phyloP scores from a whole-genome alignment of 108 stramenopile genomes.

The Cyclotella sp. region DNA sequence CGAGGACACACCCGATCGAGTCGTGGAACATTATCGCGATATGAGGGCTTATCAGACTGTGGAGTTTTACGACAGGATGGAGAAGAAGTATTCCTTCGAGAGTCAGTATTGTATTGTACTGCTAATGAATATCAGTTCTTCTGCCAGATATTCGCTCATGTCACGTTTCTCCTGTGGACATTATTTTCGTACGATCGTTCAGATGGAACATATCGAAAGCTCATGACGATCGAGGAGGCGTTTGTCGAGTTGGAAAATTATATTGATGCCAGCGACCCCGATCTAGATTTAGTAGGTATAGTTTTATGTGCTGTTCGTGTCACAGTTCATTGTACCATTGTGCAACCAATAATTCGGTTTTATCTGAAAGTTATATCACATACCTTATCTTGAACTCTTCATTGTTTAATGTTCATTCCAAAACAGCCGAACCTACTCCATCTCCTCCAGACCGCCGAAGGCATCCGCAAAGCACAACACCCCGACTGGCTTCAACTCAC shows the following conservation, averaged over 20 bases:
- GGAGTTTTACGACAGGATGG: constrained; percentile 69
- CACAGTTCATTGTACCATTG: background rate
- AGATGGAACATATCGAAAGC: constrained; percentile 51
- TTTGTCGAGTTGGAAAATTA: constrained; percentile 74
- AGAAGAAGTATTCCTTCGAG: constrained; percentile 63
- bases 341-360: background rate
- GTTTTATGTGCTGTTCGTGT: background rate
- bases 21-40: constrained; percentile 65
- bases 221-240: constrained; percentile 83
- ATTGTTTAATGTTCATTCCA: background rate
- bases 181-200: constrained; percentile 1
- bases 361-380: too few relatives aligned
- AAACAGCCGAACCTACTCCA: constrained; percentile 71
- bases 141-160: background rate
- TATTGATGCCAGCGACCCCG: constrained; percentile 84
- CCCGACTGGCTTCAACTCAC: constrained; percentile 84
- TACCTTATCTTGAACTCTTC: background rate
- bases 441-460: constrained; percentile 83
- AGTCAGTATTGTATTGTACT: too few relatives aligned
- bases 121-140: background rate
- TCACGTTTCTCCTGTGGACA: background rate
- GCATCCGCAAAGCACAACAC: constrained; percentile 72
- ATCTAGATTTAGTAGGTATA: constrained; percentile 57
- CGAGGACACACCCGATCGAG: constrained; percentile 47
- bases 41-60: constrained; percentile 72